Conservation (phyloP, 1,284 basidiomycete species). For the Trichosporon inkin region DNA sequence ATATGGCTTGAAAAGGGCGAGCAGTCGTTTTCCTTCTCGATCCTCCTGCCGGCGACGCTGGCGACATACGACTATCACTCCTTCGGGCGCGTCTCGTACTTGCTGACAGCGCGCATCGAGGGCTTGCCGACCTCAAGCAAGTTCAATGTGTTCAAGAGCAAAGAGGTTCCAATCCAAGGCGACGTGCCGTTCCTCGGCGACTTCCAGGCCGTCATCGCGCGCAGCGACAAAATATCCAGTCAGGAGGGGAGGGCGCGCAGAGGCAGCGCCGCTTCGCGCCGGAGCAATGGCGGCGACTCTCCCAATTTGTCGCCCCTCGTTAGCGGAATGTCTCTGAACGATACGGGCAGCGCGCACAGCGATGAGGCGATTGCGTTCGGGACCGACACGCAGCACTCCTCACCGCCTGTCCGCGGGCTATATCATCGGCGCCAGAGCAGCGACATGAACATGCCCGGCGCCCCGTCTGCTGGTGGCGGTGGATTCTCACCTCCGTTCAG, state of each 20-base stretch:
- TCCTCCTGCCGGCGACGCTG: conserved; percentile 38
- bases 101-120: conserved; percentile 33
- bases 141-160: conserved; percentile 18
- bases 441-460: neutral
- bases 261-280: conserved; percentile 9
- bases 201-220: conserved; percentile 38
- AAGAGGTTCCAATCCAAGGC: conserved; percentile 16
- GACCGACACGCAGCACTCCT: conserved; percentile 1
- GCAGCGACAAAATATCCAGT: conserved; percentile 30
- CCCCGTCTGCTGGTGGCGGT: neutral
- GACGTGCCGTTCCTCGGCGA: conserved; percentile 32
- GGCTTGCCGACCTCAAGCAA: conserved; percentile 16
- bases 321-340: neutral
- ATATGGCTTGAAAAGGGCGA: conserved; percentile 45
- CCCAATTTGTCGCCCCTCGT: neutral
- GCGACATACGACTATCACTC: conserved; percentile 35
- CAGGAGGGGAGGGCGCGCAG: conserved; percentile 11
- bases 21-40: conserved; percentile 39
- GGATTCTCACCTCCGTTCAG: neutral
- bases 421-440: conserved; percentile 22
- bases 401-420: conserved; percentile 8
- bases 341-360: neutral
- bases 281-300: conserved; percentile 7
- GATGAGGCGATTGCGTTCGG: conserved; percentile 19
- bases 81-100: conserved; percentile 35